Evolutionary conservation across 768 basidiomycete genomes (phyloP).

Genomic region (Cystofilobasidium ferigula): DNA sequence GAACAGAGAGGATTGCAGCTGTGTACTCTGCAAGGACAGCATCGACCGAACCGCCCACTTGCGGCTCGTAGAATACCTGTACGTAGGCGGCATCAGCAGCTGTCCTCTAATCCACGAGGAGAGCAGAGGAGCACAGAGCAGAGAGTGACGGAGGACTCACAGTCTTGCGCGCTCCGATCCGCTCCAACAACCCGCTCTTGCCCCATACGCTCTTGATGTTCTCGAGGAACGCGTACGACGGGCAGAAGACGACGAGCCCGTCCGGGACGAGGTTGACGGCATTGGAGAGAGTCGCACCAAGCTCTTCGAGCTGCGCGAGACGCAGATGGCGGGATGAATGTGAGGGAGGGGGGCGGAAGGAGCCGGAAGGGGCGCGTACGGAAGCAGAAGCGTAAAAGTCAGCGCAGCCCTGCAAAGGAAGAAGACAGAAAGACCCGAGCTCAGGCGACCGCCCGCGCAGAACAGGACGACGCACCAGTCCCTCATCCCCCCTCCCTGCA

Average conservation of each 20-base stretch:
- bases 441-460: neutral
- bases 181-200: conserved; percentile 50
- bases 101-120: too few species aligned
- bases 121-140: too few species aligned
- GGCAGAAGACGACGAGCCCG: conserved; percentile 88
- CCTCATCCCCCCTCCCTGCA: conserved; percentile 54
- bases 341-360: neutral
- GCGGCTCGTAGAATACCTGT: conserved; percentile 83
- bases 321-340: neutral
- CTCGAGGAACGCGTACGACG: conserved; percentile 75
- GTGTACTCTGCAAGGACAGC: conserved; percentile 62
- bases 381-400: too few species aligned
- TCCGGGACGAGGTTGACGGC: conserved; percentile 64
- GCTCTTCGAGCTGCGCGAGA: conserved; percentile 60
- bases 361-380: neutral
- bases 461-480: conserved; percentile 42
- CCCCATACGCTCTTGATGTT: conserved; percentile 57
- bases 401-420: neutral
- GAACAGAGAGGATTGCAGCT: conserved; percentile 38
- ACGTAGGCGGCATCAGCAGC: too few species aligned
- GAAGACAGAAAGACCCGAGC: neutral
- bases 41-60: conserved; percentile 61
- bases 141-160: too few species aligned
- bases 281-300: conserved; percentile 75
- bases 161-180: conserved; percentile 61